These are phyloP conservation scores for Alternaria solani DNA, from an alignment of 2,329 filamentous ascomycete genomes.

Conservation along the genomic window DNA sequence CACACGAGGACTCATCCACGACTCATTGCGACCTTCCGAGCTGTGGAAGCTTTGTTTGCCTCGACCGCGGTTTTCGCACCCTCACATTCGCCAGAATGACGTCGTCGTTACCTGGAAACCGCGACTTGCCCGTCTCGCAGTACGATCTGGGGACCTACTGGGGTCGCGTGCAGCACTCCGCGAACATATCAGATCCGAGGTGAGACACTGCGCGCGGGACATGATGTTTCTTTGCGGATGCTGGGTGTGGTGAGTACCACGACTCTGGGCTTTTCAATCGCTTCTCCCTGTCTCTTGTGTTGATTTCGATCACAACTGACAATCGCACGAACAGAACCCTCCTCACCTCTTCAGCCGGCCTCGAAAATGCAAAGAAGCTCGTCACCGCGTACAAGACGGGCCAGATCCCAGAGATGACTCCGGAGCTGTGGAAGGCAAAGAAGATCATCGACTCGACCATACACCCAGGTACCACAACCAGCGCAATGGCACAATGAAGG, in stretches of 20 bases:
- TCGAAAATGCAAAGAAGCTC: constrained; percentile 85
- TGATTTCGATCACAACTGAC: background rate
- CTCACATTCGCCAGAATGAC: constrained; percentile 58
- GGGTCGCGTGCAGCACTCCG: constrained; percentile 90
- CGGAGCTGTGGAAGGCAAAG: constrained; percentile 93
- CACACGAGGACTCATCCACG: constrained; percentile 13
- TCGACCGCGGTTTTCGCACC: constrained; percentile 1
- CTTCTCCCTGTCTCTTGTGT: constrained; percentile 6
- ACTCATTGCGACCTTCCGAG: constrained; percentile 1
- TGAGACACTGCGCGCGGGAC: constrained; percentile 61
- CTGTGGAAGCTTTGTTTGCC: constrained; percentile 9
- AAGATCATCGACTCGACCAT: constrained; percentile 96
- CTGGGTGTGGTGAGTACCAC: constrained; percentile 52
- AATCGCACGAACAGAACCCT: constrained; percentile 71
- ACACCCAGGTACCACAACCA: constrained; percentile 76
- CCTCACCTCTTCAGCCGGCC: constrained; percentile 76
- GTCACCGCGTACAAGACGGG: constrained; percentile 88
- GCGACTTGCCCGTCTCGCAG: constrained; percentile 89
- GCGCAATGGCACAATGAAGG: background rate
- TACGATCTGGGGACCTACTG: constrained; percentile 94
- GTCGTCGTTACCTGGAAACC: constrained; percentile 68
- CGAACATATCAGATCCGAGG: constrained; percentile 93
- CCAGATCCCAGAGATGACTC: constrained; percentile 79
- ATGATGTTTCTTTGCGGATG: constrained; percentile 17
- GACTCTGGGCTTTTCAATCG: constrained; percentile 30